Evolutionary conservation across 805 yeast genomes (phyloP).

Genomic region (Ogataea kodamae): DNA sequence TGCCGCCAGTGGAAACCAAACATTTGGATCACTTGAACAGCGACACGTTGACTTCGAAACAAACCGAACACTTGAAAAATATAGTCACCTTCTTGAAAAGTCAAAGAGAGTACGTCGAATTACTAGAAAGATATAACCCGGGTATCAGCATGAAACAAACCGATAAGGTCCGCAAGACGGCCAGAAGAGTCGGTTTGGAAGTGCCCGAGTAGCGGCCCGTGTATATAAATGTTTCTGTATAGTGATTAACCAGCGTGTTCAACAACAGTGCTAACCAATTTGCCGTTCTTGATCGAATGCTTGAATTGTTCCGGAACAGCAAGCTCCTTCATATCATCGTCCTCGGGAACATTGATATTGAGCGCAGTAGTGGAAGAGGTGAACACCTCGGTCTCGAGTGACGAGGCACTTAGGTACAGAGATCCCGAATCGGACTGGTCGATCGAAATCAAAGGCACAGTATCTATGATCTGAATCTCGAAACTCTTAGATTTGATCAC

Average conservation of each 20-base stretch:
- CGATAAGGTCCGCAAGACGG: constrained; percentile 77
- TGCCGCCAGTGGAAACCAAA: constrained; percentile 27
- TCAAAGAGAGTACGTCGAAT: constrained; percentile 74
- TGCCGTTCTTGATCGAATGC: constrained; percentile 61
- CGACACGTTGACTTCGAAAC: constrained; percentile 21
- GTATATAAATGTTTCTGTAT: constrained; percentile 2
- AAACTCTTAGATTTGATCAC: constrained; percentile 76
- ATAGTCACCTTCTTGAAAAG: constrained; percentile 58
- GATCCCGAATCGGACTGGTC: constrained; percentile 89
- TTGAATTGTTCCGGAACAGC: constrained; percentile 91
- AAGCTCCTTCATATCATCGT: constrained; percentile 73
- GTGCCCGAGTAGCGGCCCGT: constrained; percentile 42
- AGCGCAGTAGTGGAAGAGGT: constrained; percentile 83
- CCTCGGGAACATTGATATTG: constrained; percentile 79
- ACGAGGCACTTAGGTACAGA: constrained; percentile 68
- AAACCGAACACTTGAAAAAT: constrained; percentile 48
- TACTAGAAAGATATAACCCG: constrained; percentile 83
- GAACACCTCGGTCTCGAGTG: constrained; percentile 73
- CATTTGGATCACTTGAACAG: constrained; percentile 29
- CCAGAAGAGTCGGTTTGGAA: constrained; percentile 83
- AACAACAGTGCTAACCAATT: constrained; percentile 65
- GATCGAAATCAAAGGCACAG: constrained; percentile 75
- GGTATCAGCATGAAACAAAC: constrained; percentile 73
- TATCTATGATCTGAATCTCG: constrained; percentile 82
- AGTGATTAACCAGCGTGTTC: constrained; percentile 81